phyloP scores from a whole-genome alignment of 2,329 filamentous ascomycete genomes.

The Trichoderma semiorbis region DNA sequence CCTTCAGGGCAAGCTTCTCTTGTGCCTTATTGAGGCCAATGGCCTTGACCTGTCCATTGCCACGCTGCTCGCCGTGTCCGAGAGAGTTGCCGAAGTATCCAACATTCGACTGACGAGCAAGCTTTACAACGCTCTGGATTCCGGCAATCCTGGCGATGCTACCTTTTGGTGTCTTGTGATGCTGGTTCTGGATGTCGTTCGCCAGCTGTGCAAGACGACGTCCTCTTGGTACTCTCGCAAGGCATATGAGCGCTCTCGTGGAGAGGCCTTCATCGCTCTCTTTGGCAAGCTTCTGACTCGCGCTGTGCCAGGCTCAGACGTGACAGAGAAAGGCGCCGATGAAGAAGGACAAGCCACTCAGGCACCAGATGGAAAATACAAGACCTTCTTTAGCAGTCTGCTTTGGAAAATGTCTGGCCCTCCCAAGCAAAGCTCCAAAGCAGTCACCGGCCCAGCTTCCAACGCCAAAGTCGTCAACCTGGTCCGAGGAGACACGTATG shows the following conservation, averaged over 20 bases:
- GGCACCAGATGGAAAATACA: not conserved
- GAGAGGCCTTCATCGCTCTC: slow-evolving; percentile 53
- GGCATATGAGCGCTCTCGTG: slow-evolving; percentile 77
- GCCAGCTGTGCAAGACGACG: slow-evolving; percentile 36
- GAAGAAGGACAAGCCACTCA: slow-evolving; percentile 2
- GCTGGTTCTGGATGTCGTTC: slow-evolving; percentile 31
- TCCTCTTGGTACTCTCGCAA: slow-evolving; percentile 77
- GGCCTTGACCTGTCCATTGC: slow-evolving; percentile 73
- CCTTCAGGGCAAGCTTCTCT: slow-evolving; percentile 68
- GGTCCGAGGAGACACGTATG: slow-evolving; percentile 78
- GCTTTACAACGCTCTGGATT: slow-evolving; percentile 35
- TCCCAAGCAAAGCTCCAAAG: slow-evolving; percentile 19
- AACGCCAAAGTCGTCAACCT: slow-evolving; percentile 90
- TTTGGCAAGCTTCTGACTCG: slow-evolving; percentile 39
- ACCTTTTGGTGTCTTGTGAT: slow-evolving; percentile 38
- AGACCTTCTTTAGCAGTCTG: slow-evolving; percentile 18
- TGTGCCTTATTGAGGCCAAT: slow-evolving; percentile 69
- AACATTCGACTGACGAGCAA: slow-evolving; percentile 38
- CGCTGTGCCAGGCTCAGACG: slow-evolving; percentile 38
- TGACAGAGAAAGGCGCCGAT: slow-evolving; percentile 34
- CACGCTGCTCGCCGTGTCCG: slow-evolving; percentile 58
- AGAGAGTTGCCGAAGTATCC: slow-evolving; percentile 37
- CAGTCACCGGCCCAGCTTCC: slow-evolving; percentile 49
- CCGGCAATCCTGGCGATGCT: slow-evolving; percentile 29
- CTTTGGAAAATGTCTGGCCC: slow-evolving; percentile 23